Conservation (phyloP, 1,284 basidiomycete species). For the Cryptococcus deneoformans region DNA sequence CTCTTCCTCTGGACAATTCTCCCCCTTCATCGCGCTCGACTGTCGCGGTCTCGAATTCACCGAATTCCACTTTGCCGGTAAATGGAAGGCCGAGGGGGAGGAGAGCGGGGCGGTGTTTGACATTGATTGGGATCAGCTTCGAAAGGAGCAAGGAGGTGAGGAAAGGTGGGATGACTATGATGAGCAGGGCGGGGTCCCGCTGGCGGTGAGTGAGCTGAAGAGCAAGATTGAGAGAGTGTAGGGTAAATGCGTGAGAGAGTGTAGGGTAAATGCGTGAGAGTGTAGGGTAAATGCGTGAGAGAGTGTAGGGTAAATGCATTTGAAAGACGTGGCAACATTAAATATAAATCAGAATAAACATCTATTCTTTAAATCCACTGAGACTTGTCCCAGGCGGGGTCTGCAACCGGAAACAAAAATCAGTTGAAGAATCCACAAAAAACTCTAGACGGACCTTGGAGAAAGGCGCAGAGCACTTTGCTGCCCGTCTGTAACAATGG, state of each 20-base stretch:
- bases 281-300: neutral
- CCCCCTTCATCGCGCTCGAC: slow-evolving; percentile 45
- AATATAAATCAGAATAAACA: too few relatives aligned
- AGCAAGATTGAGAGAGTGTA: slow-evolving; percentile 32
- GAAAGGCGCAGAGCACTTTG: slow-evolving; percentile 94
- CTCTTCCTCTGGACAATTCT: slow-evolving; percentile 13
- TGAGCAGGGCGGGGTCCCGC: slow-evolving; percentile 37
- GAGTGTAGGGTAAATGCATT: too few relatives aligned
- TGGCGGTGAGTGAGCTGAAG: slow-evolving; percentile 41
- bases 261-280: slow-evolving; percentile 24
- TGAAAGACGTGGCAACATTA: too few relatives aligned
- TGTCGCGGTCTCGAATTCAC: slow-evolving; percentile 49
- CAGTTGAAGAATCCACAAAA: neutral
- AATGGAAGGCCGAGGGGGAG: slow-evolving; percentile 30
- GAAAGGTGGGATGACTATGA: slow-evolving; percentile 51
- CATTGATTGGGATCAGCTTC: slow-evolving; percentile 42
- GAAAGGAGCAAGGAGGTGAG: slow-evolving; percentile 28
- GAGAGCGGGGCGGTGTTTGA: slow-evolving; percentile 36
- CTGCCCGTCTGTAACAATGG: slow-evolving; percentile 96
- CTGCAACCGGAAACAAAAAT: slow-evolving; percentile 9
- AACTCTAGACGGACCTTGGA: slow-evolving; percentile 59
- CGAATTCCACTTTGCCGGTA: slow-evolving; percentile 39
- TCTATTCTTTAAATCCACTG: slow-evolving; percentile 35
- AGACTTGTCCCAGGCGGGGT: slow-evolving; percentile 47
- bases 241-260: neutral